phyloP scores from a whole-genome alignment of 345 rosid genomes.

The Sonneratia caseolaris region DNA sequence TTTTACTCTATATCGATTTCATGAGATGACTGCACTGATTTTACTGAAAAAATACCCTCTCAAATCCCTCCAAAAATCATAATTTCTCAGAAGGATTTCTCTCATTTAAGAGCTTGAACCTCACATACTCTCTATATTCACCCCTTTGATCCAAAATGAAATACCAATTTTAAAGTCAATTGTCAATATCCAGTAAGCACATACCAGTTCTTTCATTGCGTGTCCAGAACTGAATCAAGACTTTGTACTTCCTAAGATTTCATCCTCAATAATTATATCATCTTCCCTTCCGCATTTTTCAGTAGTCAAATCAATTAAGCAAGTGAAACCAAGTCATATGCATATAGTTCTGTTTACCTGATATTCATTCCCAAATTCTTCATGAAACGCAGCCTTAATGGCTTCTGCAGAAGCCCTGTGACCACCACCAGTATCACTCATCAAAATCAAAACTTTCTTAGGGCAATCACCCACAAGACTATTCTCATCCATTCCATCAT shows the following conservation, averaged over 20 bases:
- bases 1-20: not conserved
- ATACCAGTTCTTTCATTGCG: not conserved
- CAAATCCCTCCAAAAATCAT: not conserved
- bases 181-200: no score
- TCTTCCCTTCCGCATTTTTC: conserved; percentile 4
- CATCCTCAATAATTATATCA: not conserved
- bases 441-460: conserved; percentile 83
- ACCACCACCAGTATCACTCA: conserved; percentile 99
- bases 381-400: conserved; percentile 70
- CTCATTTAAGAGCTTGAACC: not conserved
- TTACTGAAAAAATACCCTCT: not conserved
- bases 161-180: not conserved
- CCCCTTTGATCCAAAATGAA: not conserved
- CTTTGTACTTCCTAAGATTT: not conserved
- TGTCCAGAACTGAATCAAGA: not conserved
- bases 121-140: not conserved
- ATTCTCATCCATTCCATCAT: conserved; percentile 52
- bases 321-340: not conserved
- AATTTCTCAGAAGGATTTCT: not conserved
- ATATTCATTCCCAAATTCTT: conserved; percentile 85
- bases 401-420: conserved; percentile 99
- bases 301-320: conserved; percentile 7
- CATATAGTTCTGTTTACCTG: conserved; percentile 43
- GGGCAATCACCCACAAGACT: conserved; percentile 39
- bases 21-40: not conserved